These are phyloP conservation scores for Sonneratia caseolaris DNA, from an alignment of 345 rosid genomes.

Conservation along the genomic window DNA sequence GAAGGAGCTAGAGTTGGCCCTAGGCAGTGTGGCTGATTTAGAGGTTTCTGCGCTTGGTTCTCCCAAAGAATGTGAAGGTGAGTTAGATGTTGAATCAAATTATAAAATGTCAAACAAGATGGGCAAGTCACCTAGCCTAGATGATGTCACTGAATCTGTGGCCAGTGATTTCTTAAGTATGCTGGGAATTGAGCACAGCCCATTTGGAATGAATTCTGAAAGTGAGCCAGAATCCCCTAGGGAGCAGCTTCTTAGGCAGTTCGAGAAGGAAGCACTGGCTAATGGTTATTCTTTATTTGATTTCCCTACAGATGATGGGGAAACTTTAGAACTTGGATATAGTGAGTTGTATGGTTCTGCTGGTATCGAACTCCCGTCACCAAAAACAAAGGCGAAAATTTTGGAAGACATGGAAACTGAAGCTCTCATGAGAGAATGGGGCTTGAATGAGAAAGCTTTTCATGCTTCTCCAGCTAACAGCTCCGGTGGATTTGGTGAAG, in stretches of 20 bases:
- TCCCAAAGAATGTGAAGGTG: constrained; percentile 39
- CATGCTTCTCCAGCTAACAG: constrained; percentile 54
- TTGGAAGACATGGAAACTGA: constrained; percentile 81
- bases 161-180: constrained; percentile 73
- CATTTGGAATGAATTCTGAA: constrained; percentile 55
- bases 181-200: constrained; percentile 73
- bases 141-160: constrained; percentile 53
- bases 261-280: constrained; percentile 70
- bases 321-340: constrained; percentile 25
- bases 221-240: constrained; percentile 96
- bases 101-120: constrained; percentile 20
- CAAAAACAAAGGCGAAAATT: constrained; percentile 45
- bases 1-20: constrained; percentile 73
- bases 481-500: constrained; percentile 43
- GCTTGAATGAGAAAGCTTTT: constrained; percentile 67
- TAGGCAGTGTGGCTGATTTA: constrained; percentile 45
- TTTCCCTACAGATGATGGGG: constrained; percentile 33
- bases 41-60: constrained; percentile 46
- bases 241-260: constrained; percentile 74
- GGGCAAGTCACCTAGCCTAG: constrained; percentile 36
- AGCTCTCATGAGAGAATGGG: constrained; percentile 88
- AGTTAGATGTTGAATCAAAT: constrained; percentile 20
- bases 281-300: constrained; percentile 58
- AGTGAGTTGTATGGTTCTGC: constrained; percentile 25
- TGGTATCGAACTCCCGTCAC: constrained; percentile 46